Evolutionary conservation across 148 eudicot genomes (phyloP), one percentile per base, ranked within the genome.

Genomic region (Fagopyrum esculentum): DNA sequence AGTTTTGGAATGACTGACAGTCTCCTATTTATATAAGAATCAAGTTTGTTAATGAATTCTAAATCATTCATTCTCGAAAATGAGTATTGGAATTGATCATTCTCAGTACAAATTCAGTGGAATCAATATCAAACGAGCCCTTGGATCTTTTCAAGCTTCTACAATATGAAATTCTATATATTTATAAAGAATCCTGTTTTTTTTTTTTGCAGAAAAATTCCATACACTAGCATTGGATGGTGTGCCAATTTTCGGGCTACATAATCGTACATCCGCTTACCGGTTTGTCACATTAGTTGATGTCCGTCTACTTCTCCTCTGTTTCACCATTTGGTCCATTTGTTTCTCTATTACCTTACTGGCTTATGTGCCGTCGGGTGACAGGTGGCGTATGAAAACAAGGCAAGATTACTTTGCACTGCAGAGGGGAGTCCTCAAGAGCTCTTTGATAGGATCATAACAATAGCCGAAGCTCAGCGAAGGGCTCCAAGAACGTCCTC

Each of bases 281-380:
- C 98, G 98, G 61, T 93, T 93, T 77, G 97, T 93, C 80, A 91
- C 95, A 66, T 82, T 93, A 73, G 87, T 93, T 81, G 98, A 93
- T 87, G 98, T 93, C 61, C 73, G 91, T 88, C 73, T 77, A 69
- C 9, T 6, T n/a, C 7, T 1, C 6, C 19, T 16, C 59, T n/a
- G 5, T 74, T 49, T 80, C 78, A 72, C 79, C 22, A 69, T 40
- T 77, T 17, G 48, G 75, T 61, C 79, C 22, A 69, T 40, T 77
- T 17, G 48, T 77, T 61, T 8, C 16, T 59, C 29, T 68, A 44
- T 44, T 47, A 68, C 11, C 71, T 30, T 44, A 68, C 71, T 44
- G 16, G 47, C 12, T 44, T 68, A 29, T 44, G 45, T 68, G 71
- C 40, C 10, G 26, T 46, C 9, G 12, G 22, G 12, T 69, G 0